Evolutionary conservation across 345 rosid genomes (phyloP).

Genomic region (Diplotaxis tenuifolia): DNA sequence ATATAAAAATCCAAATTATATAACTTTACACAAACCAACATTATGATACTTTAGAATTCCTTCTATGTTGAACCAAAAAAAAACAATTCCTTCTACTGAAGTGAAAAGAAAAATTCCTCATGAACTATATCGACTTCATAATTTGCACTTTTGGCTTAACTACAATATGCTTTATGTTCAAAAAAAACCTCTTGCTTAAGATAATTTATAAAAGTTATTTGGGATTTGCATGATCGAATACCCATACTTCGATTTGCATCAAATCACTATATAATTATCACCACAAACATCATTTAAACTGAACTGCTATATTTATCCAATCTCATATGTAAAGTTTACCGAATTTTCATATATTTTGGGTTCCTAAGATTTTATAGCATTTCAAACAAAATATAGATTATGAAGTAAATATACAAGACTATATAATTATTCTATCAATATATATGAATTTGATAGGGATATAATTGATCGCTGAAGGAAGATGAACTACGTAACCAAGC

Average conservation of each 20-base stretch:
- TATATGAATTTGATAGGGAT: background rate
- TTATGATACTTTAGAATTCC: conserved; percentile 13
- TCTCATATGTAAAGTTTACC: background rate
- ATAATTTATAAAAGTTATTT: too few relatives aligned
- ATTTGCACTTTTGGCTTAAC: too few relatives aligned
- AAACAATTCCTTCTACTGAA: too few relatives aligned
- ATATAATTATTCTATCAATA: conserved; percentile 4
- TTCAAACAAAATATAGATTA: background rate
- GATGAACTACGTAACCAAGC: background rate
- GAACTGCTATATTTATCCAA: background rate
- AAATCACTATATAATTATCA: background rate
- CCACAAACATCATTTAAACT: background rate
- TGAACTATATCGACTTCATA: too few relatives aligned
- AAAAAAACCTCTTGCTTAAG: too few relatives aligned
- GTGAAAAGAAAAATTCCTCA: too few relatives aligned
- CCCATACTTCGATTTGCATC: background rate
- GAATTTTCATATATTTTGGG: background rate
- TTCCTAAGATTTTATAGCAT: background rate
- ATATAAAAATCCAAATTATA: background rate
- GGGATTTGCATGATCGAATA: background rate
- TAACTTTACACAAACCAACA: conserved; percentile 7
- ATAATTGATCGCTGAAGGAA: conserved; percentile 5
- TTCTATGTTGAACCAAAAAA: too few relatives aligned
- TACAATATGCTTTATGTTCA: too few relatives aligned
- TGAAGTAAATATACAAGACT: background rate